phyloP scores from a whole-genome alignment of 1,139 yeast genomes.

The Blastobotrys raffinosifermentans region DNA sequence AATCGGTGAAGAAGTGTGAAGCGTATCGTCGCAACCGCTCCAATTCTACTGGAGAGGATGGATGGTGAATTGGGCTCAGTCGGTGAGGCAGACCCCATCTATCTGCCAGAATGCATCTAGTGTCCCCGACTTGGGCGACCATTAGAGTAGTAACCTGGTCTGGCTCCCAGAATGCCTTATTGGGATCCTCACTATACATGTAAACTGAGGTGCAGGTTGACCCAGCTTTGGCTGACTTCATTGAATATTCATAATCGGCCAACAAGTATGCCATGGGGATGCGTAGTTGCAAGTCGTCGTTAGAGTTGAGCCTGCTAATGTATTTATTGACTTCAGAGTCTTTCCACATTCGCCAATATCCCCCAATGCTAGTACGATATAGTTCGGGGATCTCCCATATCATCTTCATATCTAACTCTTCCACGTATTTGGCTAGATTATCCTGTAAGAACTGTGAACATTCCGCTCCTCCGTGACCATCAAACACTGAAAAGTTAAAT shows the following conservation, averaged over 20 bases:
- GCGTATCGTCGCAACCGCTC: constrained; percentile 62
- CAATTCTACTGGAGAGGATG: constrained; percentile 75
- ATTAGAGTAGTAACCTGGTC: constrained; percentile 63
- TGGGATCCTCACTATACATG: constrained; percentile 44
- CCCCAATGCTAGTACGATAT: constrained; percentile 56
- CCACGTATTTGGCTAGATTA: constrained; percentile 53
- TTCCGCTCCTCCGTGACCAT: constrained; percentile 89
- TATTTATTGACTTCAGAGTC: constrained; percentile 45
- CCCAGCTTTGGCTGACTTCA: constrained; percentile 45
- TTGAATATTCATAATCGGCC: constrained; percentile 46
- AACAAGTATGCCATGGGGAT: constrained; percentile 56
- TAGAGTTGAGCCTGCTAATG: constrained; percentile 34
- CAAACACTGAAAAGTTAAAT: constrained; percentile 71
- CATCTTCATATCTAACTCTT: constrained; percentile 36
- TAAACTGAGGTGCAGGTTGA: constrained; percentile 80
- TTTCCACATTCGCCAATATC: constrained; percentile 83
- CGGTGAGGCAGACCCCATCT: constrained; percentile 71
- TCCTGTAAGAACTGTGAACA: constrained; percentile 58
- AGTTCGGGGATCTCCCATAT: constrained; percentile 45
- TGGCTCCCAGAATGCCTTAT: constrained; percentile 61
- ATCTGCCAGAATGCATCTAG: constrained; percentile 63
- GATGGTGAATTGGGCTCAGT: constrained; percentile 78
- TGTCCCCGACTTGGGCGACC: constrained; percentile 93
- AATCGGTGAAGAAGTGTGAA: constrained; percentile 76
- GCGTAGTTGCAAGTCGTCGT: constrained; percentile 54